Conservation (phyloP, 805 yeast genomes). For the Wickerhamiella bombiphila region DNA sequence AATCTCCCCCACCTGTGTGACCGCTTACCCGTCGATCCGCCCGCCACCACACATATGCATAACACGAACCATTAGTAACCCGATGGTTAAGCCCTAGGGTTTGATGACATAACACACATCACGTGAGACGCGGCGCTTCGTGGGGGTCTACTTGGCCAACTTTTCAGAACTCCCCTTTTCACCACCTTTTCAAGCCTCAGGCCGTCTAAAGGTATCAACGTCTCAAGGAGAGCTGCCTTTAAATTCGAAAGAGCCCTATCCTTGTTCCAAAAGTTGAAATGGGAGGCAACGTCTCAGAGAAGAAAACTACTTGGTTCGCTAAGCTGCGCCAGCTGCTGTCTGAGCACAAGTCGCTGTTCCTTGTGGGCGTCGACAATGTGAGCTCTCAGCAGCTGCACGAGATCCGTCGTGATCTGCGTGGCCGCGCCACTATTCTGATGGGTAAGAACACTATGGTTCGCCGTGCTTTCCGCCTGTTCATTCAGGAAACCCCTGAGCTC, state of each 20-base stretch:
- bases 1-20: too few species aligned
- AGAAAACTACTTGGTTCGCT: conserved; percentile 87
- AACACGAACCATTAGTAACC: background rate
- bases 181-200: background rate
- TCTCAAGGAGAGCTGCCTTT: conserved; percentile 18
- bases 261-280: conserved; percentile 62
- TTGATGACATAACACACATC: background rate
- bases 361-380: conserved; percentile 99
- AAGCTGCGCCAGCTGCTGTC: conserved; percentile 91
- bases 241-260: conserved; percentile 27
- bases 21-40: too few species aligned
- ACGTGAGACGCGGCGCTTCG: background rate
- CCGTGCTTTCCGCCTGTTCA: conserved; percentile 96
- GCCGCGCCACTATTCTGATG: conserved; percentile 90
- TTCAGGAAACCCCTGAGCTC: conserved; percentile 84
- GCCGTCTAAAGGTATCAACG: background rate
- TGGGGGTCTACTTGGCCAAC: background rate
- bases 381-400: conserved; percentile 99
- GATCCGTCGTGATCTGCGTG: conserved; percentile 93
- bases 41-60: background rate
- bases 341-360: conserved; percentile 95
- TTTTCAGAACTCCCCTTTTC: conserved; percentile 1
- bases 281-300: conserved; percentile 81
- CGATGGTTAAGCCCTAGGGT: conserved; percentile 2
- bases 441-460: conserved; percentile 99